phyloP scores from a whole-genome alignment of 78 protist species.

The Pelomyxa schiedti region DNA sequence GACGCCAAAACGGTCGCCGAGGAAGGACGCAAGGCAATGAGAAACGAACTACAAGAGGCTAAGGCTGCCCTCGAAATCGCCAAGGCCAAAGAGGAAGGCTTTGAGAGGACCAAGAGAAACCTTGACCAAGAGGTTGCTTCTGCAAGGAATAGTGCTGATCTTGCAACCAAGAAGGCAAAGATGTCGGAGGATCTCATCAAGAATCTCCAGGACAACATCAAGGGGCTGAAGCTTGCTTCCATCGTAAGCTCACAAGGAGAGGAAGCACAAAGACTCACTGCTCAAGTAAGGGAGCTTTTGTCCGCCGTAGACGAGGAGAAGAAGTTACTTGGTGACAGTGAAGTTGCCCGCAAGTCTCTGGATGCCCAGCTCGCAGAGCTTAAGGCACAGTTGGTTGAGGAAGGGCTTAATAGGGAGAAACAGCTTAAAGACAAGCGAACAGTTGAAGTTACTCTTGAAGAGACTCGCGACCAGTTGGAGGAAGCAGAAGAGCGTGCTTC shows the following conservation, averaged over 20 bases:
- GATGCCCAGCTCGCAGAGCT: constrained; percentile 20
- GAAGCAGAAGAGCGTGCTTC: constrained; percentile 41
- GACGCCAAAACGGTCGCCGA: constrained; percentile 25
- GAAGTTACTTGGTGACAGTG: background rate
- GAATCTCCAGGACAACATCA: background rate
- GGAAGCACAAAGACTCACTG: background rate
- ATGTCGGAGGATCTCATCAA: background rate
- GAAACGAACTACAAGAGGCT: constrained; percentile 37
- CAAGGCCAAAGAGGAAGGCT: constrained; percentile 17
- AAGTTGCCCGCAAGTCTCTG: background rate
- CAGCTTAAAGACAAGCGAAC: constrained; percentile 36
- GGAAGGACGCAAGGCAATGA: constrained; percentile 32
- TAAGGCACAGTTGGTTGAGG: constrained; percentile 34
- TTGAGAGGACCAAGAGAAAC: constrained; percentile 30
- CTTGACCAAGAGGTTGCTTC: background rate
- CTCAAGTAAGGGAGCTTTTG: background rate
- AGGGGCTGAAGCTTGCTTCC: background rate
- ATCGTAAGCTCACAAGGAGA: background rate
- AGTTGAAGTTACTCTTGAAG: constrained; percentile 42
- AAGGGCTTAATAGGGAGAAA: constrained; percentile 25
- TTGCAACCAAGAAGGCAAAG: background rate
- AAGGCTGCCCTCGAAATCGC: constrained; percentile 34
- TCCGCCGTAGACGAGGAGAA: constrained; percentile 11
- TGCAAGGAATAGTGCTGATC: background rate
- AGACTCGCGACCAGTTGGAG: constrained; percentile 28